These are phyloP conservation scores for Cystobasidium ongulense DNA, from an alignment of 768 basidiomycete genomes.

Conservation along the genomic window DNA sequence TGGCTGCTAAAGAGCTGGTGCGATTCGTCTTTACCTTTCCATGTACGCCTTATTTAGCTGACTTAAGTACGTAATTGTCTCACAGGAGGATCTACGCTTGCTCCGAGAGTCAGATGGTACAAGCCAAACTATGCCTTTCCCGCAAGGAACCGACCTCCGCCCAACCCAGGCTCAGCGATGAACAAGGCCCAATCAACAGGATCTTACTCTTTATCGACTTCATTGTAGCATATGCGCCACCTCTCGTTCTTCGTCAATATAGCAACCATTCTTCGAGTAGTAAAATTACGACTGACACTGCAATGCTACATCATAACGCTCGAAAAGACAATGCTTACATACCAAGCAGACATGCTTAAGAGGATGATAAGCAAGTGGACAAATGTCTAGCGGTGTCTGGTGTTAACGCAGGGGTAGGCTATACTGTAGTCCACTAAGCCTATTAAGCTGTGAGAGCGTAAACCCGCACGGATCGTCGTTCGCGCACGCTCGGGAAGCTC, in stretches of 20 bases:
- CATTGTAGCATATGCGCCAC: background rate
- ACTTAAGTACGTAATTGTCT: background rate
- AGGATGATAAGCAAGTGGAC: no score
- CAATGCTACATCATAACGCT: no score
- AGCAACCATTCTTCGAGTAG: background rate
- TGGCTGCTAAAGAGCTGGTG: conserved; percentile 17
- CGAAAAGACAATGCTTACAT: no score
- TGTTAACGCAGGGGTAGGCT: no score
- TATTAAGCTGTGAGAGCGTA: no score
- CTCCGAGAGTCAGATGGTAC: background rate
- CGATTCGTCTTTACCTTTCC: background rate
- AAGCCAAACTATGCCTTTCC: conserved; percentile 1
- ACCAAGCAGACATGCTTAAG: no score
- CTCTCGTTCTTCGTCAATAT: background rate
- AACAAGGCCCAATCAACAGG: background rate
- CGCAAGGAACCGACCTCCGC: conserved; percentile 23
- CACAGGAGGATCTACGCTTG: conserved; percentile 4
- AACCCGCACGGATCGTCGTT: no score
- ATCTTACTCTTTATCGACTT: background rate
- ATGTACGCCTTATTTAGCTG: background rate
- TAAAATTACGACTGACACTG: no score
- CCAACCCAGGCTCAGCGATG: background rate
- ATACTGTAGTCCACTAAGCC: no score
- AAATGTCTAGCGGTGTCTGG: no score
- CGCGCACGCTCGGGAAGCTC: no score